Evolutionary conservation across 768 basidiomycete species (phyloP).

Genomic region (Lactarius quietus): DNA sequence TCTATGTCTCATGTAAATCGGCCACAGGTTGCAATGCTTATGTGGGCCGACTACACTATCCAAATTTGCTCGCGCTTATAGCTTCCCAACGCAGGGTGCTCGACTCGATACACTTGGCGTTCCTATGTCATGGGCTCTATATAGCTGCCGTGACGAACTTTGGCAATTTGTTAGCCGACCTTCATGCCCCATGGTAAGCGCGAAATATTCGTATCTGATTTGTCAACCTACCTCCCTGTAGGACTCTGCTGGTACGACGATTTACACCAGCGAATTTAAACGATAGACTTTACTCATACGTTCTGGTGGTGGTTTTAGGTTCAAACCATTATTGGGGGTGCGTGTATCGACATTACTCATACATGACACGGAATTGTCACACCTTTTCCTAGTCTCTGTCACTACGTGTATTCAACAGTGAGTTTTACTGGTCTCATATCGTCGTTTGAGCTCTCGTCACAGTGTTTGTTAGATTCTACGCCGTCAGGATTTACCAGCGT

Average conservation of each 20-base stretch:
- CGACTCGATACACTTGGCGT: slow-evolving; percentile 6
- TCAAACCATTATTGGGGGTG: slow-evolving; percentile 10
- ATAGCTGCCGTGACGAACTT: slow-evolving; percentile 11
- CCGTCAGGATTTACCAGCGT: slow-evolving; percentile 9
- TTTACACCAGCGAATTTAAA: neutral
- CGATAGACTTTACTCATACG: neutral
- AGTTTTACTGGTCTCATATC: neutral
- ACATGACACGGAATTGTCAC: neutral
- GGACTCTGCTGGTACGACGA: slow-evolving; percentile 16
- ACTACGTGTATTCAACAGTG: slow-evolving; percentile 16
- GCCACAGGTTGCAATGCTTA: slow-evolving; percentile 12
- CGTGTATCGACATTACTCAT: neutral
- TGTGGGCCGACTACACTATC: neutral
- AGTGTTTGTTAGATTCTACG: slow-evolving; percentile 5
- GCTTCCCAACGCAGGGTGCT: neutral
- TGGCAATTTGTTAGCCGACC: slow-evolving; percentile 10
- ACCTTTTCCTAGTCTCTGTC: neutral
- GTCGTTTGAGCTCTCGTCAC: neutral
- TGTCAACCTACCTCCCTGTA: neutral
- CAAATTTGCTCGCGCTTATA: neutral
- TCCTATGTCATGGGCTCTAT: slow-evolving; percentile 16
- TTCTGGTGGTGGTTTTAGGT: neutral
- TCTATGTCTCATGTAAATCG: neutral
- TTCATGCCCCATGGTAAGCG: slow-evolving; percentile 20
- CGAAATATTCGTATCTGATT: neutral